Conservation (phyloP, 2,329 filamentous ascomycete genomes). For the Colletotrichum zoysiae region DNA sequence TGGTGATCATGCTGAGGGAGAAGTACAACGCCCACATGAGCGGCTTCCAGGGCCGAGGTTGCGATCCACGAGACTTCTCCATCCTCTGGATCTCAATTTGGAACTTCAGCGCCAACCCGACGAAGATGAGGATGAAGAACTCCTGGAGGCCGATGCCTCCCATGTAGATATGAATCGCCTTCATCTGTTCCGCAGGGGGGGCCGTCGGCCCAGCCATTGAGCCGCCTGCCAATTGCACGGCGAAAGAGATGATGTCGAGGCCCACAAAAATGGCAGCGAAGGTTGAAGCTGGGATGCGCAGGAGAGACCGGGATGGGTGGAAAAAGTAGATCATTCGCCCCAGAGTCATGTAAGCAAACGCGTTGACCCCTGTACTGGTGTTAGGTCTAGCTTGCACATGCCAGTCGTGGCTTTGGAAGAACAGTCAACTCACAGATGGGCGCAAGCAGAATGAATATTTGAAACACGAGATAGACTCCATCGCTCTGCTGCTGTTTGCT, state of each 20-base stretch:
- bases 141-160: slow-evolving; percentile 65
- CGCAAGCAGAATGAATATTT: slow-evolving; percentile 49
- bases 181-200: slow-evolving; percentile 46
- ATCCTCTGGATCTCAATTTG: slow-evolving; percentile 48
- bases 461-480: slow-evolving; percentile 45
- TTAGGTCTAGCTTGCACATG: not conserved
- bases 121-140: slow-evolving; percentile 62
- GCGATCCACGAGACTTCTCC: slow-evolving; percentile 22
- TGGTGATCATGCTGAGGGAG: slow-evolving; percentile 52
- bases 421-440: slow-evolving; percentile 46
- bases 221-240: slow-evolving; percentile 52
- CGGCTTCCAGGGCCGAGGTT: slow-evolving; percentile 42
- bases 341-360: slow-evolving; percentile 61
- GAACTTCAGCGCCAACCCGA: slow-evolving; percentile 55
- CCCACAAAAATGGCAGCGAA: slow-evolving; percentile 56
- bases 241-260: slow-evolving; percentile 55
- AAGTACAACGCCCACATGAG: slow-evolving; percentile 51
- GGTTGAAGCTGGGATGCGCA: slow-evolving; percentile 51
- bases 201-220: slow-evolving; percentile 47
- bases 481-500: slow-evolving; percentile 47
- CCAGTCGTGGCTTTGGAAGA: not conserved
- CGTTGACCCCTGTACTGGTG: slow-evolving; percentile 55
- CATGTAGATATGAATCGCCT: slow-evolving; percentile 60
- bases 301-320: slow-evolving; percentile 53
- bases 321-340: slow-evolving; percentile 61